phyloP scores from a whole-genome alignment of 495 filamentous ascomycete species.

The Hypoxylon subgilvum region DNA sequence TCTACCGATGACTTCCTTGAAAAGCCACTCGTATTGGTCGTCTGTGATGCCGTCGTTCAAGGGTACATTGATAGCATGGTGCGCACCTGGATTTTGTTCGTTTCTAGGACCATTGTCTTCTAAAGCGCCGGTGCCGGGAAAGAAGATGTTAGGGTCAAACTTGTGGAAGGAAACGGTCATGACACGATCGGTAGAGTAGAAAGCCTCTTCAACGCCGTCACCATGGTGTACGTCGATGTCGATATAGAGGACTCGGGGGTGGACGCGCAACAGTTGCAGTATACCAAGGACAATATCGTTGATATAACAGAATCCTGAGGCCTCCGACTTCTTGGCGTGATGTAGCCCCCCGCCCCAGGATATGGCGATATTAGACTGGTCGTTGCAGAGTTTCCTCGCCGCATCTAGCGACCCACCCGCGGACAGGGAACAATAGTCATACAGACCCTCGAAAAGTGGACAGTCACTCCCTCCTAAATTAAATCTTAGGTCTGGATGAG shows the following conservation, averaged over 20 bases:
- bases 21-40: conserved; percentile 83
- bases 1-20: conserved; percentile 76
- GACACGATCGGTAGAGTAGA: conserved; percentile 94
- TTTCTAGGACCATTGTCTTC: conserved; percentile 86
- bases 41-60: conserved; percentile 96
- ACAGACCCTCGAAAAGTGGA: conserved; percentile 94
- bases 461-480: conserved; percentile 92
- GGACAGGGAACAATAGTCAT: conserved; percentile 92
- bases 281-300: conserved; percentile 98
- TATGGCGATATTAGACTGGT: conserved; percentile 92
- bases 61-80: conserved; percentile 96
- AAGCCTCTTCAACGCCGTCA: conserved; percentile 96
- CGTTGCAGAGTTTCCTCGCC: conserved; percentile 82
- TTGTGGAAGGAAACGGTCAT: conserved; percentile 98
- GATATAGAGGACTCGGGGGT: conserved; percentile 93
- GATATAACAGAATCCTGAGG: conserved; percentile 95
- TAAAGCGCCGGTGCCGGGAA: conserved; percentile 91
- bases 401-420: conserved; percentile 89
- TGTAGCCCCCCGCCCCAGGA: conserved; percentile 99
- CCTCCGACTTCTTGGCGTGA: conserved; percentile 93
- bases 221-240: conserved; percentile 99
- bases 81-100: conserved; percentile 86
- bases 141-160: conserved; percentile 87
- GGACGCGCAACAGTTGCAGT: conserved; percentile 83
- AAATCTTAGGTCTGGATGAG: conserved; percentile 64